These are phyloP conservation scores for Plenodomus tracheiphilus DNA, from an alignment of 2,329 filamentous ascomycete species.

Conservation along the genomic window DNA sequence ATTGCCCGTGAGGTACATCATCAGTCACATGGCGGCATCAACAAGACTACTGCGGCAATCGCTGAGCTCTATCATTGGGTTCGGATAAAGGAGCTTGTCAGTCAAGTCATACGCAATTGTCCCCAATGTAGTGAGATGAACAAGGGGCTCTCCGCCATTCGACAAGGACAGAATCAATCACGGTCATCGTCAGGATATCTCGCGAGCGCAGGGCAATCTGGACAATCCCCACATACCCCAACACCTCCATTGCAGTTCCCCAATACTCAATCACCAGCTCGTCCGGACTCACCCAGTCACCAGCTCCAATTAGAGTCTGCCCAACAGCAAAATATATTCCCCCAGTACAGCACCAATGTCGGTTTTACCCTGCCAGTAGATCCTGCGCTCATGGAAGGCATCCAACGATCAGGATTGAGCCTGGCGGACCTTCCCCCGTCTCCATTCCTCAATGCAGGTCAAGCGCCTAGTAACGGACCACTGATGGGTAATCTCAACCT, in stretches of 20 bases:
- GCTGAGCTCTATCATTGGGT: conserved; percentile 97
- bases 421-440: conserved; percentile 40
- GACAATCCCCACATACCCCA: conserved; percentile 11
- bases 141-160: conserved; percentile 35
- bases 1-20: conserved; percentile 80
- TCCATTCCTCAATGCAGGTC: conserved; percentile 36
- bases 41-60: conserved; percentile 94
- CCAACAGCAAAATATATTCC: conserved; percentile 33
- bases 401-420: conserved; percentile 11
- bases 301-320: conserved; percentile 35
- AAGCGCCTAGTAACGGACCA: conserved; percentile 11
- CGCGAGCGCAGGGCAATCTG: not conserved
- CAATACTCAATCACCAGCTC: conserved; percentile 6
- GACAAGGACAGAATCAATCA: conserved; percentile 22
- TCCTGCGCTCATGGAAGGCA: conserved; percentile 61
- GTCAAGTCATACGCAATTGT: conserved; percentile 90
- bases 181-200: conserved; percentile 7
- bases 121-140: conserved; percentile 77
- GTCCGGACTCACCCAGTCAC: conserved; percentile 29
- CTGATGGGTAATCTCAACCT: conserved; percentile 15
- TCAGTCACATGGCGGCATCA: conserved; percentile 84
- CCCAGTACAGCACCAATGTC: conserved; percentile 40
- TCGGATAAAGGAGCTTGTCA: conserved; percentile 95
- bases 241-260: conserved; percentile 14
- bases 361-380: conserved; percentile 61